phyloP scores from a whole-genome alignment of 768 basidiomycete genomes.

The Tulasnella sp. region DNA sequence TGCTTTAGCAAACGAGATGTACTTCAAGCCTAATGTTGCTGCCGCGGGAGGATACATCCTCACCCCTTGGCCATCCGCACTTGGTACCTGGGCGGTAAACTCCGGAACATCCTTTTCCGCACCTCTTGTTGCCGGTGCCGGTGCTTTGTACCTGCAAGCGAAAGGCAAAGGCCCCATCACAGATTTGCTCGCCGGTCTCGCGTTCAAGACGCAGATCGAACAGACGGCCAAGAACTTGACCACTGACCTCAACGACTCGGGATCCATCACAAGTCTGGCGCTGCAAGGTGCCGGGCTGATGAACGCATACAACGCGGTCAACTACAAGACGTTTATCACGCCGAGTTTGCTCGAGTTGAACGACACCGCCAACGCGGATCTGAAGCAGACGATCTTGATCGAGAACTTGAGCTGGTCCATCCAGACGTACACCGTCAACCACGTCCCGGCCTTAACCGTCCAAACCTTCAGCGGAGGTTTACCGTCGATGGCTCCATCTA shows the following conservation, averaged over 20 bases:
- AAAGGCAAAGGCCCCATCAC: slow-evolving; percentile 9
- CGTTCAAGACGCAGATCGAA: slow-evolving; percentile 13
- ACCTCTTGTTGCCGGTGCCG: slow-evolving; percentile 17
- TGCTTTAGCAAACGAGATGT: slow-evolving; percentile 22
- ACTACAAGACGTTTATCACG: slow-evolving; percentile 22
- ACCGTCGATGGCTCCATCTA: slow-evolving; percentile 40
- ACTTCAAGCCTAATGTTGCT: slow-evolving; percentile 22
- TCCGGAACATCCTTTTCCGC: slow-evolving; percentile 18
- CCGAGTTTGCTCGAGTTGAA: slow-evolving; percentile 30
- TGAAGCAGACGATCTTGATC: slow-evolving; percentile 24
- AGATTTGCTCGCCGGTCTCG: not conserved
- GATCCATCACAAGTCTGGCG: slow-evolving; percentile 14
- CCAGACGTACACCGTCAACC: slow-evolving; percentile 38
- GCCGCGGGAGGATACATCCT: slow-evolving; percentile 19
- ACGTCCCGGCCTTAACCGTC: slow-evolving; percentile 48
- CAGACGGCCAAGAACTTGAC: slow-evolving; percentile 14
- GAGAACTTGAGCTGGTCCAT: slow-evolving; percentile 35
- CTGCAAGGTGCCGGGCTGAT: slow-evolving; percentile 22
- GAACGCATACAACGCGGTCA: slow-evolving; percentile 28
- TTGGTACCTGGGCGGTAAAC: slow-evolving; percentile 9
- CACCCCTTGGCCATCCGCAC: slow-evolving; percentile 15
- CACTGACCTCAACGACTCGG: slow-evolving; percentile 6
- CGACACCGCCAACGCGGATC: slow-evolving; percentile 27
- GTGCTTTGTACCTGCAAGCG: slow-evolving; percentile 17
- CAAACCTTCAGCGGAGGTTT: slow-evolving; percentile 23